Percentiles rank a stretch among this genome's conserved stretches.
Evolutionary conservation across 2,329 filamentous ascomycete genomes (phyloP).

Genomic region (Sarocladium oryzae): DNA sequence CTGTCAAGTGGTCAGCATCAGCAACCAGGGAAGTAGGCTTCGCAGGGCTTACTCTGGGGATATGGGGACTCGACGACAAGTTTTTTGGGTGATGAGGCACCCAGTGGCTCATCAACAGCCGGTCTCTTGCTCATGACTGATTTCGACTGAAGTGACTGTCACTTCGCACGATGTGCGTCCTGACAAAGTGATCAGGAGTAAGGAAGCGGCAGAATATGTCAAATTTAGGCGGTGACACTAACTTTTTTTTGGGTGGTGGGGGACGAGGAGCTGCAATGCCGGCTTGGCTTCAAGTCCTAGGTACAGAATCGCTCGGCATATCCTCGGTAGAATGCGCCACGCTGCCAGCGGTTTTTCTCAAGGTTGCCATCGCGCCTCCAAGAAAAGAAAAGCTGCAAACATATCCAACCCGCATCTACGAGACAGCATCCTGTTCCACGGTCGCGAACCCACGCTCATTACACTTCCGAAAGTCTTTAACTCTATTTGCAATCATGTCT

Average conservation of each 20-base stretch:
- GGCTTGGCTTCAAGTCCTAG: neutral
- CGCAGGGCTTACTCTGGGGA: neutral
- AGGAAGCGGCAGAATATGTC: slow-evolving; percentile 2
- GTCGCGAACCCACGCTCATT: slow-evolving; percentile 8
- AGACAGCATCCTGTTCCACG: neutral
- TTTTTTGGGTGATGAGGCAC: slow-evolving; percentile 4
- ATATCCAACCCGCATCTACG: neutral
- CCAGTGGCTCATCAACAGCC: neutral
- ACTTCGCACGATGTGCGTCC: neutral
- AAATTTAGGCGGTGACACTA: slow-evolving; percentile 10
- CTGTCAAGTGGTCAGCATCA: neutral
- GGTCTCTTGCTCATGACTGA: slow-evolving; percentile 3
- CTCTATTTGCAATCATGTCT: slow-evolving; percentile 48
- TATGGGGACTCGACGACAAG: neutral
- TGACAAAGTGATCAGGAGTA: neutral
- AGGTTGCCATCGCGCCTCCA: neutral
- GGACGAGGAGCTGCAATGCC: neutral
- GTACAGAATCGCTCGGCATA: neutral
- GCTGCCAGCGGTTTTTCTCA: neutral
- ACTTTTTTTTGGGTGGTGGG: slow-evolving; percentile 8
- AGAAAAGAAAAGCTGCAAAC: slow-evolving; percentile 7
- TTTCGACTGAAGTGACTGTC: neutral
- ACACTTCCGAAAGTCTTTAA: neutral
- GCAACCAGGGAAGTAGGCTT: too few relatives aligned
- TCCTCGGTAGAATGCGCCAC: neutral